Evolutionary conservation across 2,329 filamentous ascomycete species (phyloP), one percentile per base, ranked within the genome.

Genomic region (Phoma sp.): DNA sequence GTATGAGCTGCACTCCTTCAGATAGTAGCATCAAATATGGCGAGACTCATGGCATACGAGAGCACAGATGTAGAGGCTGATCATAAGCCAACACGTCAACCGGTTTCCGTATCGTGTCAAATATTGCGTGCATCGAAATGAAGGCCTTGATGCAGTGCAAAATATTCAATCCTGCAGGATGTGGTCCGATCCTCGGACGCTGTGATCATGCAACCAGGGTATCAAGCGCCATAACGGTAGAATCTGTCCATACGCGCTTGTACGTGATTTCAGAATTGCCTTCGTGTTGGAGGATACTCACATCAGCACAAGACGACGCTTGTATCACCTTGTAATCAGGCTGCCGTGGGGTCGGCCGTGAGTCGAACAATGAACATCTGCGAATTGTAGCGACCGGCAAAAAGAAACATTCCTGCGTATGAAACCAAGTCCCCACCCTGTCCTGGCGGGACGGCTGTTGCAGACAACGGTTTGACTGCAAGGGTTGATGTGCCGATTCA

Each of bases 321-420:
- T 40, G 45, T 54, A 23, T 25, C 33, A 49, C 51, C 32, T 21
- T 28, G 30, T 39, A 12, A 26, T 30, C 25, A 40, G 45, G 39
- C 23, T 40, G 45, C 39, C 28, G 20, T 48, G 26, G 21, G 28
- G n/a, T 37, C 32, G 30, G 47, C 17, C n/a, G 14, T 23, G 14
- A 32, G 10, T 17, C 30, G 28, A 37, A n/a, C 25, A 34, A 17
- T 52, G 37, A 42, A 21, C 15, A 14, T 38, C 32, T 29, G n/a
- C 42, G 15, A 20, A 32, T 29, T 14, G 33, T 15, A 17, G 25
- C 14, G 20, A 39, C n/a, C 39, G 28, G 34, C 33, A 30, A 36
- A 33, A 46, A 23, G 11, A 40, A 54, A 32, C 51, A 54, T 49
- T 54, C 51, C 51, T 54, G 40, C 26, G 34, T 23, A 20, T 30